Evolutionary conservation across 345 rosid species (phyloP).

Genomic region (Ceriops zippeliana): DNA sequence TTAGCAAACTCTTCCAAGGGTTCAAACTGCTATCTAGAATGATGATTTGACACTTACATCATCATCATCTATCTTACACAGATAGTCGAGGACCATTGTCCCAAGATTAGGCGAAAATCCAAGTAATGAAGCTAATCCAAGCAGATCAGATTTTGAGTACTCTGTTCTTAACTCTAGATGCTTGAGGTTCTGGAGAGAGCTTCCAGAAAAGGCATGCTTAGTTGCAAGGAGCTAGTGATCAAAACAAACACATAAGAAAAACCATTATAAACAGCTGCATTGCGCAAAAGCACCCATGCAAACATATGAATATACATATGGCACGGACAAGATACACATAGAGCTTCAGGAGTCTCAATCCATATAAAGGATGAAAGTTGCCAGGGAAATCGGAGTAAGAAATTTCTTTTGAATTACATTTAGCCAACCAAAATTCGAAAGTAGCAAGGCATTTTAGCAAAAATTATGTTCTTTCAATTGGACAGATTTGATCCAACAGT

Average conservation of each 20-base stretch:
- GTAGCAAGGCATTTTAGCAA: too few species aligned
- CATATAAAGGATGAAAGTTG: not conserved
- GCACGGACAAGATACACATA: too few species aligned
- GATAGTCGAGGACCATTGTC: conserved; percentile 2
- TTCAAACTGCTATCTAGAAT: not conserved
- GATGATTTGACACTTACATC: not conserved
- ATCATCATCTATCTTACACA: conserved; percentile 4
- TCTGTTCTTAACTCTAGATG: conserved; percentile 6
- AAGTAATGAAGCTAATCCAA: conserved; percentile 11
- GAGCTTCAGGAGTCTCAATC: not conserved
- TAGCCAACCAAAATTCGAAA: too few species aligned
- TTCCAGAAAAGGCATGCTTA: not conserved
- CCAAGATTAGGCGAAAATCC: not conserved
- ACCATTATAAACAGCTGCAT: not conserved
- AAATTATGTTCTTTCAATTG: too few species aligned
- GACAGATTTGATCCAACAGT: too few species aligned
- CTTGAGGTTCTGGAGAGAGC: not conserved
- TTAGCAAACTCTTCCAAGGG: not conserved
- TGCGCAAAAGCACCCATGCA: not conserved
- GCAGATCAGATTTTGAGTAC: conserved; percentile 7
- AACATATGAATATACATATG: not conserved
- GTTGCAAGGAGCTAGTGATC: not conserved
- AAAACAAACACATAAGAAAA: not conserved
- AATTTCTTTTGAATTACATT: not conserved
- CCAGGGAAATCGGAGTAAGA: not conserved